Evolutionary conservation across 2,329 filamentous ascomycete genomes (phyloP).

Genomic region (Fusarium paranaense): DNA sequence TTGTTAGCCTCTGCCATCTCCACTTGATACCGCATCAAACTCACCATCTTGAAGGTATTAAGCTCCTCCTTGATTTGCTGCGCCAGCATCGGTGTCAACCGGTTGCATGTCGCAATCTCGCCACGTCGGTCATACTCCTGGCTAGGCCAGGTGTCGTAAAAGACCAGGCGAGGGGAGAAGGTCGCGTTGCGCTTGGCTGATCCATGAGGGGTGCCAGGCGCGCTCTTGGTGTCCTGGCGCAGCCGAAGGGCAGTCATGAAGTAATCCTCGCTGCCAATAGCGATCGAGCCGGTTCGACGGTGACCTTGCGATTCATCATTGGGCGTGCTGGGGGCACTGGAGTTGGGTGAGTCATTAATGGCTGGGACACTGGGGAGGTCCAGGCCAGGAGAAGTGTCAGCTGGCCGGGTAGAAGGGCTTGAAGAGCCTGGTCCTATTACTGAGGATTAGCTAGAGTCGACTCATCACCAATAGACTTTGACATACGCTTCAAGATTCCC

Average conservation of each 20-base stretch:
- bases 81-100: constrained; percentile 93
- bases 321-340: constrained; percentile 89
- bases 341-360: constrained; percentile 81
- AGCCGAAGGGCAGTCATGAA: constrained; percentile 83
- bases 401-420: constrained; percentile 72
- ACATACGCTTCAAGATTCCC: constrained; percentile 90
- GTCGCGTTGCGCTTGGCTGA: constrained; percentile 72
- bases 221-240: constrained; percentile 81
- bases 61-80: constrained; percentile 99
- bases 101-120: constrained; percentile 97
- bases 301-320: constrained; percentile 79
- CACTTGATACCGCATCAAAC: constrained; percentile 13
- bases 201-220: constrained; percentile 81
- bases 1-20: constrained; percentile 52
- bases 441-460: constrained; percentile 25
- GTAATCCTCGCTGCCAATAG: constrained; percentile 87
- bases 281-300: constrained; percentile 75
- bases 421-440: constrained; percentile 68
- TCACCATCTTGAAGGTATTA: constrained; percentile 96
- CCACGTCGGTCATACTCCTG: constrained; percentile 96
- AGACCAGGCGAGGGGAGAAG: constrained; percentile 94
- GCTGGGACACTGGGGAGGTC: constrained; percentile 71
- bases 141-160: constrained; percentile 95
- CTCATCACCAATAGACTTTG: not conserved
- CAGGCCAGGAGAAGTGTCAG: constrained; percentile 67